phyloP scores from a whole-genome alignment of 768 basidiomycete genomes.

The Lactarius vividus region DNA sequence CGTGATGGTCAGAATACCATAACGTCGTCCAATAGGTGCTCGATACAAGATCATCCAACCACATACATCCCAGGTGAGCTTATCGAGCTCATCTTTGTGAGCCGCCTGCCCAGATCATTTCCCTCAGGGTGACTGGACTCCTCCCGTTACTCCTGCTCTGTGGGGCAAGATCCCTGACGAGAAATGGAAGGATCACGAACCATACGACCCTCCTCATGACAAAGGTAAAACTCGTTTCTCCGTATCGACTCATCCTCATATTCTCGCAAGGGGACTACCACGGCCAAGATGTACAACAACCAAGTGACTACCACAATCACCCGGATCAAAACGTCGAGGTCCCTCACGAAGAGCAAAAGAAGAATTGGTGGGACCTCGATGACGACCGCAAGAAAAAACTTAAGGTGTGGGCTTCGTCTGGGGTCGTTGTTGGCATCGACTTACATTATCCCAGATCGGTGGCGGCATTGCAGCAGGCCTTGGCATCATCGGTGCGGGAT shows the following conservation, averaged over 20 bases:
- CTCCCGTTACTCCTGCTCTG: slow-evolving; percentile 56
- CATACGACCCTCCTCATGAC: slow-evolving; percentile 21
- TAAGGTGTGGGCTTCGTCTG: slow-evolving; percentile 39
- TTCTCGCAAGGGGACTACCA: slow-evolving; percentile 11
- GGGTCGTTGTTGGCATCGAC: background rate
- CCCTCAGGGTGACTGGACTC: slow-evolving; percentile 64
- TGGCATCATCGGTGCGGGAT: slow-evolving; percentile 51
- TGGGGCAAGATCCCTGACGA: slow-evolving; percentile 55
- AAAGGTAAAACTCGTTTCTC: slow-evolving; percentile 22
- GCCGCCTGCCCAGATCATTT: background rate
- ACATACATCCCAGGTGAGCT: slow-evolving; percentile 61
- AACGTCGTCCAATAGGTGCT: slow-evolving; percentile 39
- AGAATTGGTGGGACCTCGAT: slow-evolving; percentile 55
- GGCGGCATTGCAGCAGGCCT: slow-evolving; percentile 58
- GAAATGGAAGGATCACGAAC: slow-evolving; percentile 15
- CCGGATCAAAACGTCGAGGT: slow-evolving; percentile 35
- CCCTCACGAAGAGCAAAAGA: slow-evolving; percentile 47
- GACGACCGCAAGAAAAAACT: slow-evolving; percentile 57
- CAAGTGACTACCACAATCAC: slow-evolving; percentile 30
- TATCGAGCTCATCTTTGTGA: background rate
- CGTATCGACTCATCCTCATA: background rate
- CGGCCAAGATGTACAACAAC: slow-evolving; percentile 22
- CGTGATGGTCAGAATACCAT: background rate
- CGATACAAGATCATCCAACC: slow-evolving; percentile 71
- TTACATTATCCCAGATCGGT: slow-evolving; percentile 46